Base-by-base conservation (phyloP, 441 rosid genomes). In the Eutrema salsugineum region DNA sequence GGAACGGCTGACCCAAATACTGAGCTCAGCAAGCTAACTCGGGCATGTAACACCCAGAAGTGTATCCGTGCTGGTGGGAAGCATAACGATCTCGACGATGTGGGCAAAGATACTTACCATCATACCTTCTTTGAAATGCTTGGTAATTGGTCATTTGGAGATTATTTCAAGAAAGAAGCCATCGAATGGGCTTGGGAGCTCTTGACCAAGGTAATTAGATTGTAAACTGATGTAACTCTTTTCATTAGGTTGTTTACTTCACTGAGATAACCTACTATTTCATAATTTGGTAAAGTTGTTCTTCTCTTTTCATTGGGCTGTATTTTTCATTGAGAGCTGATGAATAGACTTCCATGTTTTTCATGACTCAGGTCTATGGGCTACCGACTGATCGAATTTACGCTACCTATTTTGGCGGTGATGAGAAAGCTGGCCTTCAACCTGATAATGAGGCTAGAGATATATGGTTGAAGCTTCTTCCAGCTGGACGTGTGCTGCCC, bases 51-150 rank as follows among this genome's bases (percentile, higher is more conserved):
- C 83, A 93, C 96, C n/a, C 99, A 95, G 65, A 95, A 93, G 87
- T 95, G 98, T 68, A 95, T 95, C 39, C 92, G 97, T 5, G 99
- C 99, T 2, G 99, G 99, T 33, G 98, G 98, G 40, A 95, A 95
- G 78, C 99, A 95, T 77, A 95, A 93, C 66, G 98, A 95, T 79
- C 91, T 95, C 2, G 99, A 95, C 43, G 99, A 95, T 81, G 99
- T 95, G 5, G 99, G 99, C 38, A 93, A 95, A 78, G 99, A 95
- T 66, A 95, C 99, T 20, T 93, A 95, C 73, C 98, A 95, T 74
- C 98, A 95, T 59, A 95, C 98, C 11, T 95, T 93, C 88, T 95
- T 95, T 76, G 99, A 95, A 78, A 95, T 95, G 98, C 86, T 95
- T 32, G 99, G 99, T 12, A 93, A 93, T 76, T 93, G 99, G 99